A percentile compares a stretch with the other conserved stretches of the same genome.
phyloP scores from a whole-genome alignment of 2,329 filamentous ascomycete species.

The Scedosporium minutisporum region DNA sequence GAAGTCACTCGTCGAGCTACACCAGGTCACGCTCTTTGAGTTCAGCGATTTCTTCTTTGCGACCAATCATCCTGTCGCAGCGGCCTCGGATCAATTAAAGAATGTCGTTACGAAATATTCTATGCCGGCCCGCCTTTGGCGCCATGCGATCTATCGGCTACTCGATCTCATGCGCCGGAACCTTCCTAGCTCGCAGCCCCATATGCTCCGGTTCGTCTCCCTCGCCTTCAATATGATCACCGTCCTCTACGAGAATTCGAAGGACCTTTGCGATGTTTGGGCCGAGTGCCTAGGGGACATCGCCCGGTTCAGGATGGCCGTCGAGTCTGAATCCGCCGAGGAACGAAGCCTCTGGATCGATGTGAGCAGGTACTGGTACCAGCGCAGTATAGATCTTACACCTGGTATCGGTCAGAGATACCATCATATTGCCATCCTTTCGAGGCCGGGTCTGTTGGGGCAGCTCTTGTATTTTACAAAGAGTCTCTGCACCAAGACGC shows the following conservation, averaged over 20 bases:
- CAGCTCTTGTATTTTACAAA: conserved; percentile 67
- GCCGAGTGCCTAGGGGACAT: conserved; percentile 86
- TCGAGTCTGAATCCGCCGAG: conserved; percentile 69
- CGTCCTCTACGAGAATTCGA: conserved; percentile 74
- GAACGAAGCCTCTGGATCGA: conserved; percentile 74
- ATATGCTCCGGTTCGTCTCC: conserved; percentile 88
- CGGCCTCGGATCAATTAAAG: conserved; percentile 47
- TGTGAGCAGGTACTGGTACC: conserved; percentile 77
- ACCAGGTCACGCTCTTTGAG: conserved; percentile 71
- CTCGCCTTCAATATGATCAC: conserved; percentile 89
- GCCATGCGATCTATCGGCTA: conserved; percentile 80
- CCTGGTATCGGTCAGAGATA: conserved; percentile 72
- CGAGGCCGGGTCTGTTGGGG: conserved; percentile 57
- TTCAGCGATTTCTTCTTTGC: conserved; percentile 82
- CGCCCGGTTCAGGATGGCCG: conserved; percentile 75
- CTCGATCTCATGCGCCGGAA: conserved; percentile 66
- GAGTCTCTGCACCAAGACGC: conserved; percentile 55
- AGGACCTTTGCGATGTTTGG: conserved; percentile 79
- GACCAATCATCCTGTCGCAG: conserved; percentile 71
- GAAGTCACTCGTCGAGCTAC: conserved; percentile 72
- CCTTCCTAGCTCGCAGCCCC: conserved; percentile 67
- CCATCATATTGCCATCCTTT: conserved; percentile 77
- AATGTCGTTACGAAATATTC: conserved; percentile 69
- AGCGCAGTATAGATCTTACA: conserved; percentile 65
- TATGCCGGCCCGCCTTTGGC: conserved; percentile 92